Evolutionary conservation across 2,329 filamentous ascomycete species (phyloP), one percentile per base, ranked within the genome.

Genomic region (Botrytis hyacinthi): DNA sequence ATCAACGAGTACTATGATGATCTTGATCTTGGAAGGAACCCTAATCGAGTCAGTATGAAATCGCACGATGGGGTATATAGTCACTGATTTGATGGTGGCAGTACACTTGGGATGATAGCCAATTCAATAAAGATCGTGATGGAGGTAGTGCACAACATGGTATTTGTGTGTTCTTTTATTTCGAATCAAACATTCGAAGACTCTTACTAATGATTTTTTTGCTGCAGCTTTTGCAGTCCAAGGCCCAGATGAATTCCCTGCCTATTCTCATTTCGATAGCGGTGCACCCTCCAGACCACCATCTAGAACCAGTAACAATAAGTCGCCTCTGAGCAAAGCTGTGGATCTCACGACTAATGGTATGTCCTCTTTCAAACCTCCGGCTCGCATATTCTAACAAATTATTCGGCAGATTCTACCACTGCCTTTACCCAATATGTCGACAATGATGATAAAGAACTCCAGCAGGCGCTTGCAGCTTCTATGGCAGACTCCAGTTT

Each of bases 81-180:
- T 65, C 14, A 42, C 68, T 57, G 51, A 57, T 9, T 29, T 73
- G 40, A 71, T 37, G 18, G 26, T 67, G 42, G 62, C 14, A 82
- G 79, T 88, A 89, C 76, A 81, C 81, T 42, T 91, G 88, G 88
- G 85, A 89, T 74, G 88, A 91, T 71, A 81, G 79, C 44, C 83
- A 84, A 61, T 91, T 89, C 74, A 80, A 80, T 7, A 84, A 84
- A 57, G 86, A 86, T 76, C 84, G 87, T 71, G 87, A 90, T 69
- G 87, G 87, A 48, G 81, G 80, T n/a, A 26, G 40, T 29, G 77
- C 76, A 2, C 82, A 81, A 66, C 77, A 84, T 57, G 84, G 84
- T 60, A 85, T 85, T 75, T 84, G 86, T 87, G 78, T 76, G 84
- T 74, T 37, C 51, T 70, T 6, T 63, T 7, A 4, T 57, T 18